Evolutionary conservation across 1,284 basidiomycete genomes (phyloP).

Genomic region (Vanrija sp.): DNA sequence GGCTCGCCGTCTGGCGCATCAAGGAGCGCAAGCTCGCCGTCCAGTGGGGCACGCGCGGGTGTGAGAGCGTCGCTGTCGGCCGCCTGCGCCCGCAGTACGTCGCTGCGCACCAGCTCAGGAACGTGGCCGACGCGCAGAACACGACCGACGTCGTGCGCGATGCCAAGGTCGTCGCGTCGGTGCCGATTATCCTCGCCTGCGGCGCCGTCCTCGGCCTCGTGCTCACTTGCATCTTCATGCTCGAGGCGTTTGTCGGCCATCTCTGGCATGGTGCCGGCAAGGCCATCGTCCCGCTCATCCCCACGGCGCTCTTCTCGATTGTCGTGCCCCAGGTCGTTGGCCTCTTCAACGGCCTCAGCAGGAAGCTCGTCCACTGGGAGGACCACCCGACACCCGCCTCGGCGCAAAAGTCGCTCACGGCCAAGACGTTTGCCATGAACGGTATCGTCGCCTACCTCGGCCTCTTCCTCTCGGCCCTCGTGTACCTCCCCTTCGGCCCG

Average conservation of each 20-base stretch:
- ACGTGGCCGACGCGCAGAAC: constrained; percentile 12
- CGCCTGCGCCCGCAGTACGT: constrained; percentile 65
- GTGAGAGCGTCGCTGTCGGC: constrained; percentile 65
- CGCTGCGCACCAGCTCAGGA: constrained; percentile 47
- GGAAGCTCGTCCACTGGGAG: constrained; percentile 78
- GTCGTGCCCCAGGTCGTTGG: constrained; percentile 80
- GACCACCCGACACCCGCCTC: constrained; percentile 77
- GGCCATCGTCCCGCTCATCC: constrained; percentile 69
- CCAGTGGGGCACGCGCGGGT: constrained; percentile 70
- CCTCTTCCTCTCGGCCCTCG: constrained; percentile 76
- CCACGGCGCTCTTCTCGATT: constrained; percentile 77
- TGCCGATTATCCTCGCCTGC: constrained; percentile 76
- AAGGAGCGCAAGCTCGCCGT: constrained; percentile 73
- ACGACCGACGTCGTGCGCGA: constrained; percentile 52
- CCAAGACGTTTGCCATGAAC: constrained; percentile 69
- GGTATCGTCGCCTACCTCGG: constrained; percentile 85
- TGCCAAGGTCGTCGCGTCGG: constrained; percentile 64
- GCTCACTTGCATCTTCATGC: constrained; percentile 73
- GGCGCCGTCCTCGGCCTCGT: constrained; percentile 65
- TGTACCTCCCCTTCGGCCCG: constrained; percentile 88
- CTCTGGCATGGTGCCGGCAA: constrained; percentile 83
- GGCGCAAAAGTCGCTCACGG: constrained; percentile 73
- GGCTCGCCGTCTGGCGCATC: constrained; percentile 85
- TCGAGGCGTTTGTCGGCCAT: constrained; percentile 80
- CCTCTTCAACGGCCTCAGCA: constrained; percentile 68